Percentiles rank a stretch among this genome's conserved stretches.
phyloP scores from a whole-genome alignment of 2,329 filamentous ascomycete species.

The Aureobasidium musti region DNA sequence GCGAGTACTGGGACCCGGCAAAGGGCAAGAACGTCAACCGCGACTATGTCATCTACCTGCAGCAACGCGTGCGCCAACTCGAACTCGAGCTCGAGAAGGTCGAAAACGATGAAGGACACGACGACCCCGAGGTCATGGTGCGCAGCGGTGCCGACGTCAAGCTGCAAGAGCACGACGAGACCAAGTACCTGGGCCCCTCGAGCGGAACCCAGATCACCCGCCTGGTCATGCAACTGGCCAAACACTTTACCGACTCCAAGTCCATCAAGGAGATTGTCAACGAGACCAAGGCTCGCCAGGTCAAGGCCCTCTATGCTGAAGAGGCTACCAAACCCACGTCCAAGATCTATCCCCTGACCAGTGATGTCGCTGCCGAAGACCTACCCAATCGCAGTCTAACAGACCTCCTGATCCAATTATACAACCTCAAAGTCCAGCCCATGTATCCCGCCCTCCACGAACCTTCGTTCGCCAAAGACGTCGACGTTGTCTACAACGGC shows the following conservation, averaged over 20 bases:
- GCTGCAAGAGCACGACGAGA: constrained; percentile 76
- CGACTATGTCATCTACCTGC: constrained; percentile 87
- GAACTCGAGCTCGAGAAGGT: constrained; percentile 78
- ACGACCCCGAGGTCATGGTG: constrained; percentile 79
- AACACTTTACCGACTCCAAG: constrained; percentile 86
- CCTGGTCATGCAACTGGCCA: constrained; percentile 93
- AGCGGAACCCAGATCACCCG: constrained; percentile 95
- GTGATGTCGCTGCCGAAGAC: constrained; percentile 73
- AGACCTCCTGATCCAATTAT: constrained; percentile 79
- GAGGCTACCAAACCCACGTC: constrained; percentile 67
- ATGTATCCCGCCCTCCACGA: constrained; percentile 89
- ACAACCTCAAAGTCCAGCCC: constrained; percentile 84
- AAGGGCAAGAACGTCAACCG: constrained; percentile 85
- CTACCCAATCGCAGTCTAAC: constrained; percentile 74
- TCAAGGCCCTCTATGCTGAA: constrained; percentile 67
- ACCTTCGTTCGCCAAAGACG: constrained; percentile 70
- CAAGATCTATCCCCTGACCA: constrained; percentile 89
- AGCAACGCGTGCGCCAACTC: constrained; percentile 79
- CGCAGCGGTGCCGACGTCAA: constrained; percentile 83
- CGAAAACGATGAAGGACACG: constrained; percentile 72
- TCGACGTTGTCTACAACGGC: constrained; percentile 78
- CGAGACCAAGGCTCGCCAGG: constrained; percentile 65
- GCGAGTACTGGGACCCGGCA: constrained; percentile 92
- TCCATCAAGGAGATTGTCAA: constrained; percentile 91
- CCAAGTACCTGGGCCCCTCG: constrained; percentile 87